Conservation (phyloP, 768 basidiomycete genomes). For the Gymnopilus junonius region DNA sequence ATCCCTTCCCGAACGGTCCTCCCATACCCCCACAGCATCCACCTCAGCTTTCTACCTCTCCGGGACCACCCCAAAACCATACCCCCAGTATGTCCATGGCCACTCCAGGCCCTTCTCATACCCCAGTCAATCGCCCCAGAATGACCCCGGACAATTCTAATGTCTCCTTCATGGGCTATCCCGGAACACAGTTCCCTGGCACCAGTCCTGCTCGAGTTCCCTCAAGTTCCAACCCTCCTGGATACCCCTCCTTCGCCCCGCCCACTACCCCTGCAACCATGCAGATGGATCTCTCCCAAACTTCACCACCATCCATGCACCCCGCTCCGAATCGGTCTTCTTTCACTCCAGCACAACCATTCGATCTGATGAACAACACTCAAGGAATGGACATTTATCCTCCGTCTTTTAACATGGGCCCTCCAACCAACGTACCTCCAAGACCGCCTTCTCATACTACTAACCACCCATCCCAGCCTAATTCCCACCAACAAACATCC, state of each 20-base stretch:
- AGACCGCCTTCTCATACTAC: slow-evolving; percentile 47
- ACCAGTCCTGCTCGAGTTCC: slow-evolving; percentile 19
- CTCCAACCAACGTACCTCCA: slow-evolving; percentile 37
- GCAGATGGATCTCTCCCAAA: slow-evolving; percentile 50
- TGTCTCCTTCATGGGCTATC: slow-evolving; percentile 49
- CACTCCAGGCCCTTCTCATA: slow-evolving; percentile 41
- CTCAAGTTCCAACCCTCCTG: slow-evolving; percentile 12
- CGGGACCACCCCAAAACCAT: slow-evolving; percentile 45
- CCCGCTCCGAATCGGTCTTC: slow-evolving; percentile 43
- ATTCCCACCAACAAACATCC: slow-evolving; percentile 28
- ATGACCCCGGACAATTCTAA: slow-evolving; percentile 49
- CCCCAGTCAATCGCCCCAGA: slow-evolving; percentile 42
- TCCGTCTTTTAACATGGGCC: slow-evolving; percentile 38
- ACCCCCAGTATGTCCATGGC: slow-evolving; percentile 44
- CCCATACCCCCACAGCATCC: slow-evolving; percentile 43
- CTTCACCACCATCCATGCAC: slow-evolving; percentile 40
- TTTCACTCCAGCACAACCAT: slow-evolving; percentile 70
- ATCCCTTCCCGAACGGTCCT: slow-evolving; percentile 41
- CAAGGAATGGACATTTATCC: slow-evolving; percentile 23
- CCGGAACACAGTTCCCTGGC: slow-evolving; percentile 36
- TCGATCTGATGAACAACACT: slow-evolving; percentile 52
- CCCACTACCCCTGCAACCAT: slow-evolving; percentile 52
- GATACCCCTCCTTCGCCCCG: slow-evolving; percentile 37
- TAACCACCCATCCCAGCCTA: slow-evolving; percentile 29
- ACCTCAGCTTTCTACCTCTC: slow-evolving; percentile 44